Base-by-base conservation (phyloP, 2,329 filamentous ascomycete genomes). In the Venturia asperata region DNA sequence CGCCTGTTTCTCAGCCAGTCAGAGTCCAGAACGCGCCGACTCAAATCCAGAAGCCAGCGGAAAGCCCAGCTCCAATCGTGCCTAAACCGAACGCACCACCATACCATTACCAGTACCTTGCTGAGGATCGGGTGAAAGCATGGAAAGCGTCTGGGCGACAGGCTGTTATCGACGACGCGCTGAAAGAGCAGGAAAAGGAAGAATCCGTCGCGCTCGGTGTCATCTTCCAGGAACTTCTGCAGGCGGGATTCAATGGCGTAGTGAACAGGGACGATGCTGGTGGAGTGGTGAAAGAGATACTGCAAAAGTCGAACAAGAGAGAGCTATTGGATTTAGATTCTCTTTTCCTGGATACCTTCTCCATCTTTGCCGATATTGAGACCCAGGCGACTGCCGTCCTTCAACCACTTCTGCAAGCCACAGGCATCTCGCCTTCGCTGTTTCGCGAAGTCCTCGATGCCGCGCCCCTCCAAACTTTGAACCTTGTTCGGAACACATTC, bases 381-480 rank as follows among this genome's bases (percentile, higher is more conserved):
- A 81, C 85, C 43, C 88, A 92, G 69, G 81, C 85, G 15, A 77
- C 78, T n/a, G 80, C 81, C 55, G 39, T 47, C n/a, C 30, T 64
- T 10, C n/a, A 58, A 78, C 71, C 37, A 6, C 43, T 66, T 61
- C 79, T 97, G 41, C 85, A 83, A 62, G 83, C 89, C 1, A 91
- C 90, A 5, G 86, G 82, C 15, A 86, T 97, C 56, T 86, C 89
- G 7, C 81, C 88, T 0, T 78, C 83, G 17, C 79, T 89, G 30
- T 88, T 96, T 82, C 90, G 93, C 65, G 84, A 89, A 67, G 85
- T 92, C 68, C 83, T 99, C n/a, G 94, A 99, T 69, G 85, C 86
- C 6, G 82, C 86, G 21, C 78, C 95, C 10, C 80, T 97, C 13
- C 85, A 89, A 71, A 83, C 88, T 37, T 79, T 97, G 17, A 89